Conservation (phyloP, 2,329 filamentous ascomycete genomes). For the Thelonectria discophora region DNA sequence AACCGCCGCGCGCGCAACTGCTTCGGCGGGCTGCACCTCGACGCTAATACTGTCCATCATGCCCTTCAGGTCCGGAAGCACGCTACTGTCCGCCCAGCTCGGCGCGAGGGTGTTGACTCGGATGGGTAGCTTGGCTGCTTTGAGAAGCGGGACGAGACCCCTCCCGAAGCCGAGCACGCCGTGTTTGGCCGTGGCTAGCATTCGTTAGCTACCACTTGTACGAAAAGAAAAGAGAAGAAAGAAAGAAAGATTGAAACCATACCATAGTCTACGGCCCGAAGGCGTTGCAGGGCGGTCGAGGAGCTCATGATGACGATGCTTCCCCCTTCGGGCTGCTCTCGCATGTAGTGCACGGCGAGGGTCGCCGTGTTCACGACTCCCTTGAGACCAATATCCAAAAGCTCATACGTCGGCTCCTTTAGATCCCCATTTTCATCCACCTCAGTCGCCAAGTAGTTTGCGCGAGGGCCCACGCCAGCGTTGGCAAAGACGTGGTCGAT, state of each 20-base stretch:
- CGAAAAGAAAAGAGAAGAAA: neutral
- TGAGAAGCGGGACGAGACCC: constrained; percentile 52
- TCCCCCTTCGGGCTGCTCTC: constrained; percentile 55
- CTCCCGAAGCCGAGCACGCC: constrained; percentile 63
- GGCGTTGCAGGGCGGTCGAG: constrained; percentile 58
- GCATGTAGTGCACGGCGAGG: constrained; percentile 60
- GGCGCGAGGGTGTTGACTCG: constrained; percentile 65
- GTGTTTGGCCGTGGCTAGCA: constrained; percentile 60
- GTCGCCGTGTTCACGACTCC: constrained; percentile 60
- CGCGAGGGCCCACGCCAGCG: constrained; percentile 60
- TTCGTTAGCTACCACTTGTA: constrained; percentile 7
- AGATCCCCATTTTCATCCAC: constrained; percentile 60
- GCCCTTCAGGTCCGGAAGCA: constrained; percentile 51
- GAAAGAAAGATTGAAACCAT: neutral
- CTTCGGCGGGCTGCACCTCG: constrained; percentile 54
- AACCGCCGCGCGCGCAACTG: constrained; percentile 58
- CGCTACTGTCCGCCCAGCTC: constrained; percentile 61
- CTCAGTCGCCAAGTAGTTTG: constrained; percentile 57
- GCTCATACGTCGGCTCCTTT: constrained; percentile 52
- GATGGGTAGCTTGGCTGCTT: constrained; percentile 52
- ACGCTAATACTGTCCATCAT: constrained; percentile 52
- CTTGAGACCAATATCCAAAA: constrained; percentile 61
- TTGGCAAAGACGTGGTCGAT: constrained; percentile 81
- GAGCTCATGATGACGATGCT: constrained; percentile 65
- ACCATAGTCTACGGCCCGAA: constrained; percentile 62